Evolutionary conservation across 2,329 filamentous ascomycete genomes (phyloP), one percentile per base, ranked within the genome.

Genomic region (Ascochyta rabiei): DNA sequence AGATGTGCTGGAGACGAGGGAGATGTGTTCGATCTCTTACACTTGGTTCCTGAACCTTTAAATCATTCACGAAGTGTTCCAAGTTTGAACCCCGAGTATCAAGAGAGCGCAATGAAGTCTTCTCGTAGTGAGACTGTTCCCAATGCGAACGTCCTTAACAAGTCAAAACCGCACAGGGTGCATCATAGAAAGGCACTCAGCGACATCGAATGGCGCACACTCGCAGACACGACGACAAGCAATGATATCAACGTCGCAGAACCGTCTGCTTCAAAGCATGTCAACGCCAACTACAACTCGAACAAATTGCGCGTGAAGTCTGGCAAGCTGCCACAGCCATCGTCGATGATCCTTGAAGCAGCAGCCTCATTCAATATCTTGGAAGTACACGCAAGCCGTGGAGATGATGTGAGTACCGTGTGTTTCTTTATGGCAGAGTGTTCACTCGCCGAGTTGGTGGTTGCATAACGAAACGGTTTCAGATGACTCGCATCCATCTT

Each of bases 341-440:
- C 67, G 37, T 65, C 63, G 16, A 38, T 65, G 35, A 62, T 63
- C 19, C 47, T 66, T 34, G 68, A 72, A 52, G 59, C 57, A 16
- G 60, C 58, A 40, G 41, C 47, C 12, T 52, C 59, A 50, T 59
- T 46, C 30, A 61, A 42, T 18, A 57, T 39, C 24, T 24, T 12
- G 12, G 59, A 54, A 21, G 51, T 61, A 48, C 54, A 48, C 13
- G 45, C 57, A 49, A 59, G 45, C 30, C 60, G 46, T 48, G 62
- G 57, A 58, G 57, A 64, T 57, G 68, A 68, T 57, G 72, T 73
- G 57, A 72, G 72, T 75, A 55, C 53, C 30, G 43, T 51, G 53
- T 61, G 56, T 63, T 63, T 71, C 56, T 48, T 45, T 48, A n/a
- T 41, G 48, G 35, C 52, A 35, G 42, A 38, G 46, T 57, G 31